Conservation (phyloP, 2,329 filamentous ascomycete species). For the Trichothecium sympodiale region DNA sequence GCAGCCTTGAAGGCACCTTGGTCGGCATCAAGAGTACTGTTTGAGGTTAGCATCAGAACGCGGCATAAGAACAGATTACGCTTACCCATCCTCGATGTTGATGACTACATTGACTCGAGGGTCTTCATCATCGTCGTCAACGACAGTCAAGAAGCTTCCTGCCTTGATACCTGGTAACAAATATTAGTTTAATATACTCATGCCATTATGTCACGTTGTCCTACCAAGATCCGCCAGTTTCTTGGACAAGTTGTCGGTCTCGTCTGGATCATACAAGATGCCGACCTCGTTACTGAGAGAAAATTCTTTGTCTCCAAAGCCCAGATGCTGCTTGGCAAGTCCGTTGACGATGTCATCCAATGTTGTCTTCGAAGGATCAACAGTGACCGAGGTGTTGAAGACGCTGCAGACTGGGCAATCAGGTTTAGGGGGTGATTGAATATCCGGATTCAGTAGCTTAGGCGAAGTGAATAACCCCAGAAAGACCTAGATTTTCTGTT, state of each 20-base stretch:
- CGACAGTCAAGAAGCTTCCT: constrained; percentile 69
- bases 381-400: constrained; percentile 53
- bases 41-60: background rate
- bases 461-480: constrained; percentile 56
- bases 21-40: constrained; percentile 28
- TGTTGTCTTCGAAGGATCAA: constrained; percentile 62
- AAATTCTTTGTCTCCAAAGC: constrained; percentile 69
- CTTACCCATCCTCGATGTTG: constrained; percentile 52
- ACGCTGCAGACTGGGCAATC: constrained; percentile 77
- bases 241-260: constrained; percentile 75
- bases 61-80: constrained; percentile 5
- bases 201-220: constrained; percentile 6
- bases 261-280: constrained; percentile 80
- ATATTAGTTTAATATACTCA: constrained; percentile 10
- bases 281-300: constrained; percentile 63
- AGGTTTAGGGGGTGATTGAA: constrained; percentile 56
- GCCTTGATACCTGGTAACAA: constrained; percentile 50
- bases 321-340: constrained; percentile 58
- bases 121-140: constrained; percentile 68
- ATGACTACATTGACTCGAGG: constrained; percentile 74
- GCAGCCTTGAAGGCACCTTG: constrained; percentile 45
- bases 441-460: constrained; percentile 47
- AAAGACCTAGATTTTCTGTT: constrained; percentile 47
- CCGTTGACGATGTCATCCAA: constrained; percentile 69
- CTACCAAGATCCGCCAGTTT: constrained; percentile 66